These are phyloP conservation scores for Iris macrosiphon DNA, from an alignment of 106 monocot genomes.

Conservation along the genomic window DNA sequence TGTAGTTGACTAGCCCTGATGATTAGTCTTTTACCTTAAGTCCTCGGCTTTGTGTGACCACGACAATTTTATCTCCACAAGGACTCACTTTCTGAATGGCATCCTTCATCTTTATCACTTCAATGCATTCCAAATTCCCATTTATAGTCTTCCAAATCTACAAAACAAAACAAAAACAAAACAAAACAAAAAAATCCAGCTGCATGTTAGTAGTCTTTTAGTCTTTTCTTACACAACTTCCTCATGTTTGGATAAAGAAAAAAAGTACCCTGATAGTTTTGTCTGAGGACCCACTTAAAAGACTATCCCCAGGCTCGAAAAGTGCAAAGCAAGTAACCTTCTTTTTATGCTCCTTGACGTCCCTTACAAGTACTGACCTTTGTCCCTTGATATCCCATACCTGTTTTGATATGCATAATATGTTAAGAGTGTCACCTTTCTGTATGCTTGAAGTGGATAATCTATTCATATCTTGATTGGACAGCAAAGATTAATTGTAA, in stretches of 20 bases:
- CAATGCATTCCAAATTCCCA: slow-evolving; percentile 67
- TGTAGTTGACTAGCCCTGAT: background rate
- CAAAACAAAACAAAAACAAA: background rate
- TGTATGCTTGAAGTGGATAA: no score
- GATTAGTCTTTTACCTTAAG: slow-evolving; percentile 49
- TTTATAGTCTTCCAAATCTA: slow-evolving; percentile 84
- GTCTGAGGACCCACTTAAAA: slow-evolving; percentile 86
- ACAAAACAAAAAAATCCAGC: background rate
- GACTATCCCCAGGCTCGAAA: slow-evolving; percentile 57
- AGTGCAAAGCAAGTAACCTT: slow-evolving; percentile 75
- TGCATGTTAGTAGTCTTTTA: background rate
- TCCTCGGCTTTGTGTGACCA: slow-evolving; percentile 44
- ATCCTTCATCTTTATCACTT: slow-evolving; percentile 75
- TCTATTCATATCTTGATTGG: background rate
- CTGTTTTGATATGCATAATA: slow-evolving; percentile 23
- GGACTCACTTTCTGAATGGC: slow-evolving; percentile 55
- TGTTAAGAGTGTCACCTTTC: background rate
- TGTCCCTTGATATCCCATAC: slow-evolving; percentile 88
- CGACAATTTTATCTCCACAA: slow-evolving; percentile 60
- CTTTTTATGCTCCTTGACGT: slow-evolving; percentile 75
- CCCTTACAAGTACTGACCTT: slow-evolving; percentile 46
- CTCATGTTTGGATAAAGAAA: background rate
- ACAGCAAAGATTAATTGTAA: background rate
- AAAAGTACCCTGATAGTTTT: slow-evolving; percentile 72
- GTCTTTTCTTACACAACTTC: background rate